phyloP scores from a whole-genome alignment of 1,139 yeast genomes.

The Saccharomyces pastorianus region DNA sequence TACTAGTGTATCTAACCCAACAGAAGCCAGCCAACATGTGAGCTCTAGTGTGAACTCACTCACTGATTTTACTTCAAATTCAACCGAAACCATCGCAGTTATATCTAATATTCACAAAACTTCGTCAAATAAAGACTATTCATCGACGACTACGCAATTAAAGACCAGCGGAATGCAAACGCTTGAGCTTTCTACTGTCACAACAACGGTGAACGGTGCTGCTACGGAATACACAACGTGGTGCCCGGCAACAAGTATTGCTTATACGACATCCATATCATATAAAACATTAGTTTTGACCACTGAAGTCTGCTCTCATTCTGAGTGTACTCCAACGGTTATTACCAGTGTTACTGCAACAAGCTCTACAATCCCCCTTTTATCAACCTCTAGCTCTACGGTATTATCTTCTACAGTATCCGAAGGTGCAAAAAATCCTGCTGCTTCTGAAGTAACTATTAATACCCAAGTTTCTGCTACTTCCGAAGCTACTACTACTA shows the following conservation, averaged over 20 bases:
- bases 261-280: background rate
- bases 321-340: background rate
- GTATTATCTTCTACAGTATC: background rate
- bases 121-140: background rate
- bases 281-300: conserved; percentile 1
- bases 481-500: background rate
- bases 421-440: background rate
- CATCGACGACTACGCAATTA: background rate
- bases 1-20: background rate
- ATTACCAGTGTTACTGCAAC: background rate
- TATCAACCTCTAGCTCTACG: background rate
- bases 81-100: background rate
- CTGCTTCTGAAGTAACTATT: background rate
- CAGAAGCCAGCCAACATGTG: background rate
- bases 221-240: conserved; percentile 1
- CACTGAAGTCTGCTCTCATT: background rate
- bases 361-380: background rate
- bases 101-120: background rate
- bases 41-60: background rate
- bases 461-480: background rate
- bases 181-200: conserved; percentile 1
- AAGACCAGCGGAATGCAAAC: background rate
- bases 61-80: background rate
- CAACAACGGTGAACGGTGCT: background rate
- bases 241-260: background rate